phyloP scores from a whole-genome alignment of 495 filamentous ascomycete species.

The Hypoxylon subgilvum region DNA sequence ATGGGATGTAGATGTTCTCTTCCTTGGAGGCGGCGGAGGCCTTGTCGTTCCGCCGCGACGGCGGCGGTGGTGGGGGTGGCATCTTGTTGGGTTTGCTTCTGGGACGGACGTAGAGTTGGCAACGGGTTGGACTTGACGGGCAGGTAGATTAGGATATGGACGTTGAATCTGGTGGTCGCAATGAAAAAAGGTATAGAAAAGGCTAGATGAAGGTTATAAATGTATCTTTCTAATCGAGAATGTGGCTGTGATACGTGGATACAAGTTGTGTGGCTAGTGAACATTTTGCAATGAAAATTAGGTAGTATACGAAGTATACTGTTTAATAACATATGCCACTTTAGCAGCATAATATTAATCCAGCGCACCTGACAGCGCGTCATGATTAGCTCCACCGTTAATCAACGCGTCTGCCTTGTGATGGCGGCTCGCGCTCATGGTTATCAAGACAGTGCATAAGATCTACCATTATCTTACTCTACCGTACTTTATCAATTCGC shows the following conservation, averaged over 20 bases:
- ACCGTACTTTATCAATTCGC: background rate
- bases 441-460: background rate
- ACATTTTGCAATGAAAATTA: no score
- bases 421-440: background rate
- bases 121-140: no score
- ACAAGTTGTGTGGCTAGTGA: no score
- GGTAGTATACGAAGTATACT: background rate
- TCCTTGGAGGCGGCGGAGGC: slow-evolving; percentile 69
- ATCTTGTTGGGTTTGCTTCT: background rate
- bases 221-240: no score
- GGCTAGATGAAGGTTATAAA: no score
- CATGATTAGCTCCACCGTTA: slow-evolving; percentile 7
- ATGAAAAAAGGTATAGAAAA: background rate
- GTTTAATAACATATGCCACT: background rate
- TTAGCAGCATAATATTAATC: slow-evolving; percentile 5
- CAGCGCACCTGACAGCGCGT: slow-evolving; percentile 37
- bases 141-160: background rate
- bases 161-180: slow-evolving; percentile 1
- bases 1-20: slow-evolving; percentile 97
- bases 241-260: slow-evolving; percentile 8
- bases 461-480: slow-evolving; percentile 3
- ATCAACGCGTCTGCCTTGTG: slow-evolving; percentile 31
- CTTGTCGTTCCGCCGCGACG: slow-evolving; percentile 43
- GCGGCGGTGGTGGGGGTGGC: slow-evolving; percentile 43
- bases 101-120: no score